These are phyloP conservation scores for Zygoascus meyerae DNA, from an alignment of 1,139 yeast genomes.

Conservation along the genomic window DNA sequence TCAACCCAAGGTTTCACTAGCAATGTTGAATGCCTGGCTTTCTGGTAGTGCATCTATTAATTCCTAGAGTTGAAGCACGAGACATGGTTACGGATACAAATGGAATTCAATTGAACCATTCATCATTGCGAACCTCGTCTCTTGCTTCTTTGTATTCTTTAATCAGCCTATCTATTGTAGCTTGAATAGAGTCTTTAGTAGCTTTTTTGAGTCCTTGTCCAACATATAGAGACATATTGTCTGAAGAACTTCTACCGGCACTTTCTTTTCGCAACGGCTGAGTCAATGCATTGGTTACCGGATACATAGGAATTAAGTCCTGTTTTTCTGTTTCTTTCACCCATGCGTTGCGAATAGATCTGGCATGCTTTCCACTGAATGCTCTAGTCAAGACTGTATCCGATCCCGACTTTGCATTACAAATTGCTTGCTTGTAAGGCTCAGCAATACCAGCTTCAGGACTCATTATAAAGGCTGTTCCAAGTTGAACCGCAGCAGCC, in stretches of 20 bases:
- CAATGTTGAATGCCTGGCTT: slow-evolving; percentile 71
- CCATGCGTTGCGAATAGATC: slow-evolving; percentile 16
- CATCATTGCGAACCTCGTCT: background rate
- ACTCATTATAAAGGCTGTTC: slow-evolving; percentile 22
- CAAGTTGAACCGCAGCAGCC: slow-evolving; percentile 41
- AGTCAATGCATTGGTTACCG: slow-evolving; percentile 19
- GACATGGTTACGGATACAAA: too few relatives aligned
- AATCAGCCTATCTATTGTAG: background rate
- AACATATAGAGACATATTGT: slow-evolving; percentile 17
- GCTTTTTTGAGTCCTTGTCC: slow-evolving; percentile 16
- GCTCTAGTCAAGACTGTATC: slow-evolving; percentile 18
- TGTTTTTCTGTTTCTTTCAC: slow-evolving; percentile 8
- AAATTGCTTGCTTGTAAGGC: slow-evolving; percentile 14
- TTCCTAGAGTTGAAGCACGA: background rate
- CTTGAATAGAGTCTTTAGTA: background rate
- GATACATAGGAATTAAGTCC: slow-evolving; percentile 16
- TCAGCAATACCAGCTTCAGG: slow-evolving; percentile 16
- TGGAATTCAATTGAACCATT: background rate
- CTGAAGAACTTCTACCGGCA: slow-evolving; percentile 10
- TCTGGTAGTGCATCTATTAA: background rate
- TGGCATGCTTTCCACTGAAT: slow-evolving; percentile 19
- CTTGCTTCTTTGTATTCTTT: slow-evolving; percentile 2
- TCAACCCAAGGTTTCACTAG: slow-evolving; percentile 50
- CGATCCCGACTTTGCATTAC: slow-evolving; percentile 9
- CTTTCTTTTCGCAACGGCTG: slow-evolving; percentile 16